A percentile compares a stretch with the other conserved stretches of the same genome.
Conservation (phyloP, 129 eudicot genomes). For the Arctium lappa region DNA sequence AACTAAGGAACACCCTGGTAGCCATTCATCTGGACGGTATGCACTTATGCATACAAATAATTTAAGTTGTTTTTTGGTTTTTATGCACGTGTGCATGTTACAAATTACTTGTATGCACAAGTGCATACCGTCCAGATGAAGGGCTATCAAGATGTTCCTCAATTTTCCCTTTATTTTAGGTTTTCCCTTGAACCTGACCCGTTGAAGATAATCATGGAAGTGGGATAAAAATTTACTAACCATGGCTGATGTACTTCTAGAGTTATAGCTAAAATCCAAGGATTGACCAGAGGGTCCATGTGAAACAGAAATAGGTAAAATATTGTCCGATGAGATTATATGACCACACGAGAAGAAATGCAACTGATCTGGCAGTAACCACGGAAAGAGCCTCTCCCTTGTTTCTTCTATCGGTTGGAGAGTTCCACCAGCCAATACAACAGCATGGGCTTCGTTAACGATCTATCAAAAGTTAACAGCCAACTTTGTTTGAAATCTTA, state of each 20-base stretch:
- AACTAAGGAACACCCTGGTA: too few species aligned
- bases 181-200: background rate
- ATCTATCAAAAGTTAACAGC: conserved; percentile 41
- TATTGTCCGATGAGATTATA: conserved; percentile 69
- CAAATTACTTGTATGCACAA: too few species aligned
- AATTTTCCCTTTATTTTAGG: too few species aligned
- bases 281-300: conserved; percentile 84
- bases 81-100: too few species aligned
- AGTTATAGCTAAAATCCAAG: conserved; percentile 75
- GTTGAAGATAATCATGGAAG: background rate
- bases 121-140: too few species aligned
- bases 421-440: conserved; percentile 94
- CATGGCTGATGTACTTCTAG: conserved; percentile 64
- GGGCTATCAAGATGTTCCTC: too few species aligned
- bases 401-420: conserved; percentile 96
- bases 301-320: conserved; percentile 81
- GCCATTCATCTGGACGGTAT: too few species aligned
- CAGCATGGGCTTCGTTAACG: conserved; percentile 79
- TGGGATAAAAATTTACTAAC: conserved; percentile 32
- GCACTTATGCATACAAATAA: too few species aligned
- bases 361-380: conserved; percentile 56
- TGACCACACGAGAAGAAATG: conserved; percentile 89
- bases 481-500: background rate
- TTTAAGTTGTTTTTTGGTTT: too few species aligned
- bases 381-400: conserved; percentile 83